These are phyloP conservation scores for Diaporthe ampelina DNA, from an alignment of 2,329 filamentous ascomycete genomes.

Conservation along the genomic window DNA sequence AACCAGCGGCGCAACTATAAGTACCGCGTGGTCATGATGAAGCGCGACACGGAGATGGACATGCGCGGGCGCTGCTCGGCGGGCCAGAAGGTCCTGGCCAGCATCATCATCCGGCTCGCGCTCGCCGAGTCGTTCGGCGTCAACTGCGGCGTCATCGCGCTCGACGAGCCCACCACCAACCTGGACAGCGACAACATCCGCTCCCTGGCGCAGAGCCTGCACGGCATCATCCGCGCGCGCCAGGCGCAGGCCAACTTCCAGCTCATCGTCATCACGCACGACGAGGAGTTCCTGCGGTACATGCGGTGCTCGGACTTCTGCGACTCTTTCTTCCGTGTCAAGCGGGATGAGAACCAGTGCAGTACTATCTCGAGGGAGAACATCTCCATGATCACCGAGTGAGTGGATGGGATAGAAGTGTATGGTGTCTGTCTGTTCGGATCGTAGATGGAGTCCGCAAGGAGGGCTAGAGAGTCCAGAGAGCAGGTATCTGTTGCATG, in stretches of 20 bases:
- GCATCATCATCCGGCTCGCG: conserved; percentile 96
- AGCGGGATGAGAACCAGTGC: conserved; percentile 86
- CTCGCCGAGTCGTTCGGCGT: conserved; percentile 96
- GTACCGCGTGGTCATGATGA: conserved; percentile 98
- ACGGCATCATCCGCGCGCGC: conserved; percentile 87
- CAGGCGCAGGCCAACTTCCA: conserved; percentile 95
- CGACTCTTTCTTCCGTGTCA: conserved; percentile 91
- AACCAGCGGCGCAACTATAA: conserved; percentile 89
- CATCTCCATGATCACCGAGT: conserved; percentile 64
- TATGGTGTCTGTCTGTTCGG: no score
- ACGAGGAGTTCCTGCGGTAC: conserved; percentile 92
- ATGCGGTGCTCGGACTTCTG: conserved; percentile 97
- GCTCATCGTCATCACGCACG: conserved; percentile 98
- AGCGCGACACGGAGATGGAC: conserved; percentile 97
- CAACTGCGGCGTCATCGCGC: conserved; percentile 94
- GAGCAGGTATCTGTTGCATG: background rate
- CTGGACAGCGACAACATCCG: conserved; percentile 96
- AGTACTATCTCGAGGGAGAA: conserved; percentile 83
- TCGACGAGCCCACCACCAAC: conserved; percentile 98
- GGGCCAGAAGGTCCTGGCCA: conserved; percentile 95
- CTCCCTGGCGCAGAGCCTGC: conserved; percentile 85
- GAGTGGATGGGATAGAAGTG: background rate
- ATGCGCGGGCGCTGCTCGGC: conserved; percentile 98
- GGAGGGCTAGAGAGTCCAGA: background rate
- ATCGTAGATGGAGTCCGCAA: background rate